A percentile compares a stretch with the other conserved stretches of the same genome.
phyloP scores from a whole-genome alignment of 345 rosid genomes.

The Pugionium cornutum region DNA sequence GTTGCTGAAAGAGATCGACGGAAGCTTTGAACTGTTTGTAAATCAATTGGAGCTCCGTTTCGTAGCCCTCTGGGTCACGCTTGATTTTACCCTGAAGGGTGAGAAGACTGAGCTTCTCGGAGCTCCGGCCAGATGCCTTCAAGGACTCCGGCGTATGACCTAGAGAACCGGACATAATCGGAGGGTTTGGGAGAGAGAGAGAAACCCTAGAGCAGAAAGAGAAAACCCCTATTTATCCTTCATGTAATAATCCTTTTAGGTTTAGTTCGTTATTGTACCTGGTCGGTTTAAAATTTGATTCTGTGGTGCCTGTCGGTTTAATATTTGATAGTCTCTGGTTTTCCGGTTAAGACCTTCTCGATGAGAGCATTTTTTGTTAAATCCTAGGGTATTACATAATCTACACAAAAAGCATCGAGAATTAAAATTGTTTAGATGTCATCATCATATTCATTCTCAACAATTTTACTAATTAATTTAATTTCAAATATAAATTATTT shows the following conservation, averaged over 20 bases:
- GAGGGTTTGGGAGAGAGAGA: slow-evolving; percentile 23
- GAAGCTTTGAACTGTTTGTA: slow-evolving; percentile 79
- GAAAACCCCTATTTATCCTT: too few species aligned
- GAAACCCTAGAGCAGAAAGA: slow-evolving; percentile 16
- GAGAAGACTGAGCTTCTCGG: slow-evolving; percentile 73
- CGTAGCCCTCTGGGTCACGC: slow-evolving; percentile 84
- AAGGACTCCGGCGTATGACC: slow-evolving; percentile 53
- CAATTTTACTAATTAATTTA: too few species aligned
- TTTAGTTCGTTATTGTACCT: slow-evolving; percentile 22
- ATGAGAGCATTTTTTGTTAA: too few species aligned
- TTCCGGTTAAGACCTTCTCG: too few species aligned
- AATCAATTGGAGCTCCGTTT: slow-evolving; percentile 62
- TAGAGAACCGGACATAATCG: slow-evolving; percentile 27
- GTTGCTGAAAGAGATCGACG: slow-evolving; percentile 78
- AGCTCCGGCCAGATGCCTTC: slow-evolving; percentile 73
- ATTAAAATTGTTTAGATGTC: too few species aligned
- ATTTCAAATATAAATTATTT: too few species aligned
- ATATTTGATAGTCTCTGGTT: too few species aligned
- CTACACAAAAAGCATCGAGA: too few species aligned
- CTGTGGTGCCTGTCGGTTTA: too few species aligned
- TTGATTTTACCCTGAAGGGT: slow-evolving; percentile 82
- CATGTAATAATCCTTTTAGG: neutral
- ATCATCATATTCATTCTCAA: too few species aligned
- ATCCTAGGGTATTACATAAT: too few species aligned
- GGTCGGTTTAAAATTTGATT: slow-evolving; percentile 9